phyloP scores from a whole-genome alignment of 108 stramenopile genomes.

The Asterionellopsis glacialis region DNA sequence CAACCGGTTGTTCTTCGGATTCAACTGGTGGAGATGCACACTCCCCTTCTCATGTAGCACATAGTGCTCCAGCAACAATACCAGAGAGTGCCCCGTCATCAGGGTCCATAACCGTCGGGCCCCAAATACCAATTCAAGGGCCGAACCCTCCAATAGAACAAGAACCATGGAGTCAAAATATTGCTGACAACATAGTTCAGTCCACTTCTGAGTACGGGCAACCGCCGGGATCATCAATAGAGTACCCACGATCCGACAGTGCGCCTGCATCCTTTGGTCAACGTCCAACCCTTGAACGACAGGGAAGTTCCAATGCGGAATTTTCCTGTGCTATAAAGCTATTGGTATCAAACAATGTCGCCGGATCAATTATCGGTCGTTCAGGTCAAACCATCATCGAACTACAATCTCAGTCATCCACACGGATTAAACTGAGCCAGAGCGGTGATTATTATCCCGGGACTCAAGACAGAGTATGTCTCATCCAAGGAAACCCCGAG shows the following conservation, averaged over 20 bases:
- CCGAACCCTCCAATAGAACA: no score
- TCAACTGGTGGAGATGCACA: neutral
- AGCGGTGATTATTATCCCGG: conserved; percentile 75
- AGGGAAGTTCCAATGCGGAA: no score
- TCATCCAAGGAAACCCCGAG: conserved; percentile 63
- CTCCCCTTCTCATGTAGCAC: neutral
- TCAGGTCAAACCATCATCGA: conserved; percentile 72
- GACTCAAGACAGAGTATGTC: conserved; percentile 72
- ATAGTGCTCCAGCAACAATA: neutral
- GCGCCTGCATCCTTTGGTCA: no score
- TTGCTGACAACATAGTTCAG: no score
- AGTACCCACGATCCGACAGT: no score
- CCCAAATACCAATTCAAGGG: no score
- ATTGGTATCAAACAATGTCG: conserved; percentile 73
- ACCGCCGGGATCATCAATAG: no score
- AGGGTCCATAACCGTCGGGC: neutral
- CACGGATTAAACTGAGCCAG: conserved; percentile 77
- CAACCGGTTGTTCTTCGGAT: conserved; percentile 1
- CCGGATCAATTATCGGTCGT: conserved; percentile 80
- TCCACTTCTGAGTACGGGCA: no score
- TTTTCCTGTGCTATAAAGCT: conserved; percentile 50
- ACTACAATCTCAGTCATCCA: conserved; percentile 56
- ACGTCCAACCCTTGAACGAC: no score
- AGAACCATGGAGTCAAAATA: no score
- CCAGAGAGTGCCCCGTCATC: neutral